Base-by-base conservation (phyloP, 306 rosid species). In the Prunus dulcis region DNA sequence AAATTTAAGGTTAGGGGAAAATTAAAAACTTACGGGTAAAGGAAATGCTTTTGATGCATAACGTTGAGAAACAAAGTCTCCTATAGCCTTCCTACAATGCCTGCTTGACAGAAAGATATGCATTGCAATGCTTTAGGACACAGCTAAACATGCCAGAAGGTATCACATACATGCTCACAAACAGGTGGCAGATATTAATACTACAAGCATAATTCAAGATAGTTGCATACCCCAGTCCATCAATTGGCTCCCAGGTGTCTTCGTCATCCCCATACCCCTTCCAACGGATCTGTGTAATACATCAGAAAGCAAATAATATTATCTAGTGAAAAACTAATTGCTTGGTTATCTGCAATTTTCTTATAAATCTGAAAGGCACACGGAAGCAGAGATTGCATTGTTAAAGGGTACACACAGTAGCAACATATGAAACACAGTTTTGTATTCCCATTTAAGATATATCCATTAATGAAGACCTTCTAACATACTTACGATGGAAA, bases 201-300 rank as follows among this genome's bases (percentile, higher is more conserved):
- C 61, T 12, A 2, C 56, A 67, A 80, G 3, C 28, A 41, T 64
- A 28, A 46, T 15, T 2, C 4, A 62, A 20, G 15, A 23, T 8
- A 11, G 18, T 22, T 8, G 17, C n/a, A 7, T 63, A 91, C 98
- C 88, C 84, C 22, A 93, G 71, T 49, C 88, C 89, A 2, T 76
- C 80, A 1, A 88, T 71, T 41, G 98, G 98, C 80, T 93, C 98
- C 98, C 97, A 93, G 1, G 94, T 64, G 67, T 93, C 97, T 38
- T 56, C 88, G 7, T 83, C 84, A 52, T 88, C 13, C 12, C 73
- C 96, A 73, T 93, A 91, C 6, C 96, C 96, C 75, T 88, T 91
- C 98, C 98, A 93, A 3, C 62, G 72, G 66, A 93, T 90, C 98
- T 93, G 45, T 9, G 57, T 2, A 19, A 34, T 4, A 38, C 22